Percentiles rank a stretch among this genome's conserved stretches.
These are phyloP conservation scores for Gypsophila paniculata DNA, from an alignment of 179 eudicot genomes.

Conservation along the genomic window DNA sequence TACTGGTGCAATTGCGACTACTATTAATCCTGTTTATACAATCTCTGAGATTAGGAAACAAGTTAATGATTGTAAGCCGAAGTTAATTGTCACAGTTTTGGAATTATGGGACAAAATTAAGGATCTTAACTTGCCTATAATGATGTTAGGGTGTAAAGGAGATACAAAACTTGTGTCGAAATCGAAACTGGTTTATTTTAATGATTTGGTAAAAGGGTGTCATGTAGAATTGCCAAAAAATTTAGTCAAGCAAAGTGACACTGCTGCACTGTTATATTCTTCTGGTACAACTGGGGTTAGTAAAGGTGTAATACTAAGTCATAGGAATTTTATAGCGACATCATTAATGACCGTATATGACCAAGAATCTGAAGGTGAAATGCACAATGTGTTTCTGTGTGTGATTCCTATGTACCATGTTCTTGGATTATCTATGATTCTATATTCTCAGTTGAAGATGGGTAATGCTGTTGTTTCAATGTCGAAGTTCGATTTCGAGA, in stretches of 20 bases:
- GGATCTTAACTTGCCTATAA: conserved; percentile 37
- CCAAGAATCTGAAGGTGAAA: conserved; percentile 42
- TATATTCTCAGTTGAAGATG: conserved; percentile 43
- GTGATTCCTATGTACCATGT: conserved; percentile 70
- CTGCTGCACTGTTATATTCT: conserved; percentile 60
- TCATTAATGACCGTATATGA: conserved; percentile 45
- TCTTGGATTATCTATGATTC: conserved; percentile 43
- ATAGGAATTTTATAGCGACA: conserved; percentile 51
- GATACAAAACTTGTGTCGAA: conserved; percentile 1
- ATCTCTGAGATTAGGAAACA: conserved; percentile 55
- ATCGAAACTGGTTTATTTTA: conserved; percentile 25
- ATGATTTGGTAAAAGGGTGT: conserved; percentile 35
- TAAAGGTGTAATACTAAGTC: conserved; percentile 60
- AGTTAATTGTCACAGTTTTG: conserved; percentile 42
- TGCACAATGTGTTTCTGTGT: conserved; percentile 42
- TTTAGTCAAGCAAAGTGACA: conserved; percentile 36
- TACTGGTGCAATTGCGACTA: conserved; percentile 62
- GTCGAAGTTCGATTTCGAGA: conserved; percentile 51
- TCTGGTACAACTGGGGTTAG: conserved; percentile 75
- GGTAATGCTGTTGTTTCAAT: conserved; percentile 51
- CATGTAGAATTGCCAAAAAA: conserved; percentile 27
- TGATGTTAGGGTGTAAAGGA: conserved; percentile 30
- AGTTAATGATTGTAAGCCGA: conserved; percentile 53
- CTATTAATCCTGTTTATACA: conserved; percentile 61
- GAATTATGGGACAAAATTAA: conserved; percentile 43